These are phyloP conservation scores for Penicillium sp. DNA, from an alignment of 2,329 filamentous ascomycete genomes.

Conservation along the genomic window DNA sequence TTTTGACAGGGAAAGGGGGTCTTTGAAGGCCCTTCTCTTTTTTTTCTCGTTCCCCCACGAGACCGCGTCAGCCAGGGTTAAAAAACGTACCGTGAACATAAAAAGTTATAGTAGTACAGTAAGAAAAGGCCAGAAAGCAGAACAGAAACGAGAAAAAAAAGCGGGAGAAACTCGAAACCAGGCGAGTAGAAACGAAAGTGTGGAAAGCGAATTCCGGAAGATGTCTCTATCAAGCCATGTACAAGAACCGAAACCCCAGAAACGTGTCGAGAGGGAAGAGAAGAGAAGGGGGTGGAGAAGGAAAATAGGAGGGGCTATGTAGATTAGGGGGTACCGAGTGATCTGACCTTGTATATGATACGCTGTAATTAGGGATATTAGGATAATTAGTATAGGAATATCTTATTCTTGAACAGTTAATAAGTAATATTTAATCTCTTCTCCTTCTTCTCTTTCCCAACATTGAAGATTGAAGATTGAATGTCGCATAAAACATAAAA, in stretches of 20 bases:
- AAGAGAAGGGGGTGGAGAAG: constrained; percentile 18
- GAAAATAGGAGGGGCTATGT: constrained; percentile 27
- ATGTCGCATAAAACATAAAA: constrained; percentile 1
- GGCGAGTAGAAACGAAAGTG: constrained; percentile 26
- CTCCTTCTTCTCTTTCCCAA: no score
- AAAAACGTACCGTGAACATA: constrained; percentile 29
- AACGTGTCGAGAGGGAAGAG: constrained; percentile 25
- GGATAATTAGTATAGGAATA: no score
- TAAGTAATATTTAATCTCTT: no score
- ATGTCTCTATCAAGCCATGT: constrained; percentile 36
- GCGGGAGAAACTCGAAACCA: constrained; percentile 22
- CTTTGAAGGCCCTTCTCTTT: no score
- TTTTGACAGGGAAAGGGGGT: not conserved
- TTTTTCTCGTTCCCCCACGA: constrained; percentile 2
- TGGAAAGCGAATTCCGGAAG: constrained; percentile 30
- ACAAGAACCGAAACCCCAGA: constrained; percentile 31
- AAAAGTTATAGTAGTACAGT: constrained; percentile 36
- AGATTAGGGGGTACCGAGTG: constrained; percentile 26
- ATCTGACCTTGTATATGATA: not conserved
- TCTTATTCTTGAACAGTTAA: not conserved
- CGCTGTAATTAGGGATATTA: no score
- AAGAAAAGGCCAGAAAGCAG: constrained; percentile 18
- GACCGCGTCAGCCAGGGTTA: constrained; percentile 25
- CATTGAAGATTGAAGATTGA: no score
- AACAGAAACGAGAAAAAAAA: not conserved